phyloP scores from a whole-genome alignment of 1,284 basidiomycete genomes.

The Ustilago loliicola region DNA sequence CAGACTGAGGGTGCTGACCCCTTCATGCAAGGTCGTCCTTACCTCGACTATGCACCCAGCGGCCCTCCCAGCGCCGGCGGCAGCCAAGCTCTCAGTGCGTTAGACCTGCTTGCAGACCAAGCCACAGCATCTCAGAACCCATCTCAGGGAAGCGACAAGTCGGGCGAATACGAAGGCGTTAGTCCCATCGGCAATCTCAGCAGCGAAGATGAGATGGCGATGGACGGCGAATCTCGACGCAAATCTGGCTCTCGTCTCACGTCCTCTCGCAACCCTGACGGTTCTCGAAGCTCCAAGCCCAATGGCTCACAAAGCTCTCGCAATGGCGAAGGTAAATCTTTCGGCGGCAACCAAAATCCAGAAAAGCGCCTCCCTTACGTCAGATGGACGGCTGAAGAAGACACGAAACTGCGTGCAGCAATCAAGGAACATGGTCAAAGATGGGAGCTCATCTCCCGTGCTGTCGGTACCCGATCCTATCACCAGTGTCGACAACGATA shows the following conservation, averaged over 20 bases:
- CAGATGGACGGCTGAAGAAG: slow-evolving; percentile 68
- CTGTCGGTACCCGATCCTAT: slow-evolving; percentile 68
- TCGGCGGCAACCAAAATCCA: slow-evolving; percentile 62
- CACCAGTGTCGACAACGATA: slow-evolving; percentile 70
- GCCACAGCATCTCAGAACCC: slow-evolving; percentile 67
- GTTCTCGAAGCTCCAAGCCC: slow-evolving; percentile 27
- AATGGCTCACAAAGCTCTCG: slow-evolving; percentile 37
- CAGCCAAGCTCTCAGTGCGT: slow-evolving; percentile 56
- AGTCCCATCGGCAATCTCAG: slow-evolving; percentile 53
- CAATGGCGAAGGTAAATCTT: slow-evolving; percentile 40
- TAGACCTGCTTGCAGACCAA: slow-evolving; percentile 70
- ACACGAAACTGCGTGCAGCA: slow-evolving; percentile 65
- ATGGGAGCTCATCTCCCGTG: slow-evolving; percentile 69
- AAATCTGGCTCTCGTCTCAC: slow-evolving; percentile 35
- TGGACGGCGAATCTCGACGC: slow-evolving; percentile 30
- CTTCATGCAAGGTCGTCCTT: slow-evolving; percentile 24
- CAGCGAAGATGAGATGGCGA: slow-evolving; percentile 50
- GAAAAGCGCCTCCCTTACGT: slow-evolving; percentile 70
- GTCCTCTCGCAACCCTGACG: slow-evolving; percentile 27
- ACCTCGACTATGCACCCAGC: slow-evolving; percentile 41
- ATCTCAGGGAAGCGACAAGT: slow-evolving; percentile 60
- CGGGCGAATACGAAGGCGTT: slow-evolving; percentile 49
- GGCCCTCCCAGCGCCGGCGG: slow-evolving; percentile 35
- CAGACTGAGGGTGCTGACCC: slow-evolving; percentile 59
- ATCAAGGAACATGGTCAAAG: slow-evolving; percentile 69